Conservation (phyloP, 176 grass and related monocot genomes). For the Neostapfia colusana region DNA sequence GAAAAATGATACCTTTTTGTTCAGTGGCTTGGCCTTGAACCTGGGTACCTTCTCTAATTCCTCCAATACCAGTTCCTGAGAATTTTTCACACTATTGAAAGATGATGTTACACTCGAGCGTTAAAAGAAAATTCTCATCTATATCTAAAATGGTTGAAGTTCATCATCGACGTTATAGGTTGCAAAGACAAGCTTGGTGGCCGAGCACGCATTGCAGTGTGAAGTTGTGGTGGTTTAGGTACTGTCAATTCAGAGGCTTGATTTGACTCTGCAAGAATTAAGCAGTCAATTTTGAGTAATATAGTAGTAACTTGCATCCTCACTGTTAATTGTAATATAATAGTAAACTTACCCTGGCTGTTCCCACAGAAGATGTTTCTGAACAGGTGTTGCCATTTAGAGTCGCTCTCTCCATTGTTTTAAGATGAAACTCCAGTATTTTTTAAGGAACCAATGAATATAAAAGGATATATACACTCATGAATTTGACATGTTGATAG, state of each 20-base stretch:
- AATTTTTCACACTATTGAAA: constrained; percentile 70
- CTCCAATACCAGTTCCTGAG: constrained; percentile 82
- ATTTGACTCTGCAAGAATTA: constrained; percentile 61
- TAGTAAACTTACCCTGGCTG: constrained; percentile 49
- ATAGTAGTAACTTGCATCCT: background rate
- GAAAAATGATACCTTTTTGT: constrained; percentile 72
- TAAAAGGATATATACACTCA: no score
- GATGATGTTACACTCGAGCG: constrained; percentile 39
- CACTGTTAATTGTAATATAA: background rate
- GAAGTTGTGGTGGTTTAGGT: constrained; percentile 69
- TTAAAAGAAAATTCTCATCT: no score
- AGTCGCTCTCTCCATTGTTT: constrained; percentile 79
- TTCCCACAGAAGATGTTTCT: constrained; percentile 57
- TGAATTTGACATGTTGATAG: constrained; percentile 6
- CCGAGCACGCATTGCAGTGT: constrained; percentile 74
- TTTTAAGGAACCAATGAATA: constrained; percentile 21
- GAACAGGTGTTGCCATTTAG: constrained; percentile 57
- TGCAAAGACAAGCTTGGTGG: constrained; percentile 58
- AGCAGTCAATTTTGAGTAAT: constrained; percentile 25
- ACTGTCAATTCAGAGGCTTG: constrained; percentile 50
- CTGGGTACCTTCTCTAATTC: constrained; percentile 84
- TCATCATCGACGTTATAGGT: background rate
- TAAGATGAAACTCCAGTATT: constrained; percentile 80
- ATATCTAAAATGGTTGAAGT: constrained; percentile 1
- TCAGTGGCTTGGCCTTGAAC: constrained; percentile 87